These are phyloP conservation scores for Mycena kentingensis DNA, from an alignment of 768 basidiomycete genomes.

Conservation along the genomic window DNA sequence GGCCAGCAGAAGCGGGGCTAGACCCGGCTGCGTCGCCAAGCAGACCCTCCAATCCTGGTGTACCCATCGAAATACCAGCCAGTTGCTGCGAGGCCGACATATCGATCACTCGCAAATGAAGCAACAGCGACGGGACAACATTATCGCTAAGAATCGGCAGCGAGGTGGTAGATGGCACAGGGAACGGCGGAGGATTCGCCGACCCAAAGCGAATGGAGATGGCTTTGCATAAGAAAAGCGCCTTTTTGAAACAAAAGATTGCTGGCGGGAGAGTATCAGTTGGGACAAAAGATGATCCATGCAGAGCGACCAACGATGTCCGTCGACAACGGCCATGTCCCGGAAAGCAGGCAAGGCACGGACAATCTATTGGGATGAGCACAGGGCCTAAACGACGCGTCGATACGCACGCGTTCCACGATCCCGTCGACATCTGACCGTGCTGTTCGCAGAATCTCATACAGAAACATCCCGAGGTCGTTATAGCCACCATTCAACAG, in stretches of 20 bases:
- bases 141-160: constrained; percentile 80
- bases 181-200: constrained; percentile 54
- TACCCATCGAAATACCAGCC: constrained; percentile 50
- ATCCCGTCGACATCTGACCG: constrained; percentile 54
- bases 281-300: constrained; percentile 12
- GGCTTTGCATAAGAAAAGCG: constrained; percentile 77
- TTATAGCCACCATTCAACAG: constrained; percentile 62
- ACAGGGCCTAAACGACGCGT: background rate
- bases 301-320: constrained; percentile 50
- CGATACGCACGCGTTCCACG: constrained; percentile 58
- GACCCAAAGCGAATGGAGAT: constrained; percentile 67
- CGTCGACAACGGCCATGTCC: constrained; percentile 72
- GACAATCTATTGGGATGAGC: constrained; percentile 56
- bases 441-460: constrained; percentile 64
- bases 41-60: constrained; percentile 41
- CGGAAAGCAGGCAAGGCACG: constrained; percentile 78
- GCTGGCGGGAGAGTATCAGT: constrained; percentile 40
- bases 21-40: constrained; percentile 37
- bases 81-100: constrained; percentile 52
- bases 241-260: constrained; percentile 91
- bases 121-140: constrained; percentile 78
- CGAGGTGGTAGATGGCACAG: constrained; percentile 57
- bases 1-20: constrained; percentile 13
- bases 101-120: constrained; percentile 76
- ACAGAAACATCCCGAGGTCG: constrained; percentile 74